Evolutionary conservation across 2,329 filamentous ascomycete genomes (phyloP).

Genomic region (Ambrosiella cleistominuta): DNA sequence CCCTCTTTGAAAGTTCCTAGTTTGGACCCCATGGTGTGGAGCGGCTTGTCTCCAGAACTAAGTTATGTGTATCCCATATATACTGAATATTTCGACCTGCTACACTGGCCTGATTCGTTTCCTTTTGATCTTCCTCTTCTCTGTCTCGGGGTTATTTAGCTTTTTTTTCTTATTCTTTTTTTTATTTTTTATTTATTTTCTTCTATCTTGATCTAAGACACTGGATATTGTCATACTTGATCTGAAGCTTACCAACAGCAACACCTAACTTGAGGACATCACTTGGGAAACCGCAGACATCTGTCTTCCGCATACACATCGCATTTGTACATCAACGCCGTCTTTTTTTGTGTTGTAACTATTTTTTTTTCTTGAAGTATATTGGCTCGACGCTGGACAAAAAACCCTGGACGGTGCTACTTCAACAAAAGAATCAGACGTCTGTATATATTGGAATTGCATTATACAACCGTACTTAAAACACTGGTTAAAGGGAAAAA

Average conservation of each 20-base stretch:
- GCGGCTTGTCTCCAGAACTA: not conserved
- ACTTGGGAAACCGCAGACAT: not conserved
- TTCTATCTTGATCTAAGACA: not conserved
- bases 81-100: constrained; percentile 7
- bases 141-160: constrained; percentile 6
- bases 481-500: not conserved
- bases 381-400: not conserved
- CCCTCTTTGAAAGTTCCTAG: not conserved
- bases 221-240: not conserved
- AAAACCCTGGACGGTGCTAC: not conserved
- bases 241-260: not conserved
- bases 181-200: not conserved
- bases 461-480: not conserved
- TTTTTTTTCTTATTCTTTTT: constrained; percentile 5
- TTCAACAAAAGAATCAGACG: not conserved
- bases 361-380: not conserved
- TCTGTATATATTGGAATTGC: not conserved
- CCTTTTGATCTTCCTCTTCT: constrained; percentile 9
- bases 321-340: too few species aligned
- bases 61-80: not conserved
- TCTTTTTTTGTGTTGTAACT: constrained; percentile 1
- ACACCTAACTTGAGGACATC: not conserved
- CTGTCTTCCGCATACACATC: not conserved
- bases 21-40: not conserved
- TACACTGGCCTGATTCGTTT: constrained; percentile 5